phyloP scores from a whole-genome alignment of 225 moss, liverwort and hornwort genomes.

The Sphagnum contortum region DNA sequence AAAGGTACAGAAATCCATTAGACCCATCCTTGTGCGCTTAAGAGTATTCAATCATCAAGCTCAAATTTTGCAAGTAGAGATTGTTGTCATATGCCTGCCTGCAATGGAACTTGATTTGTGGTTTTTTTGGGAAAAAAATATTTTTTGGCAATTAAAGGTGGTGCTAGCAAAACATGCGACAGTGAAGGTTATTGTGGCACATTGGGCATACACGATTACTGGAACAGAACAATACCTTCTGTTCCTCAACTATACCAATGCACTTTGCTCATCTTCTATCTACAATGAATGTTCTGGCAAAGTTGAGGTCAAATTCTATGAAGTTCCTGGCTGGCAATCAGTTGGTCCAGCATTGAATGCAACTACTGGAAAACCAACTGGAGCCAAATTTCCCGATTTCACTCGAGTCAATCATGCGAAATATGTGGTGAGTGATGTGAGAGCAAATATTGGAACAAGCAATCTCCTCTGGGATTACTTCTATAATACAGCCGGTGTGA shows the following conservation, averaged over 20 bases:
- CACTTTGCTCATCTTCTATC: constrained; percentile 39
- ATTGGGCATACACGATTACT: constrained; percentile 21
- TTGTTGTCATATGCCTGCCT: neutral
- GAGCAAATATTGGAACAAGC: constrained; percentile 58
- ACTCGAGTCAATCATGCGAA: constrained; percentile 60
- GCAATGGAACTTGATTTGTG: neutral
- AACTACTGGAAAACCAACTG: constrained; percentile 24
- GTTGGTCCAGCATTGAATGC: constrained; percentile 31
- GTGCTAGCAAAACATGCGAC: constrained; percentile 51
- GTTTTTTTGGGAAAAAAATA: neutral
- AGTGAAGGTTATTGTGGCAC: constrained; percentile 49
- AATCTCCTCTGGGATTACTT: constrained; percentile 72
- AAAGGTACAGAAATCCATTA: constrained; percentile 18
- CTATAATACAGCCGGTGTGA: constrained; percentile 41
- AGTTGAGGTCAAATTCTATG: constrained; percentile 40
- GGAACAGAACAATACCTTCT: constrained; percentile 38
- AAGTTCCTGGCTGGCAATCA: constrained; percentile 42
- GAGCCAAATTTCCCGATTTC: constrained; percentile 37
- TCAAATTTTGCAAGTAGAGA: no score
- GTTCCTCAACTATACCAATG: constrained; percentile 32
- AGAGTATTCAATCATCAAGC: no score
- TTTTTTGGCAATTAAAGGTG: constrained; percentile 17
- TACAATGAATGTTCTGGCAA: constrained; percentile 38
- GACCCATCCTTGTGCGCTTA: no score
- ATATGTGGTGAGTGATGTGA: constrained; percentile 54